Base-by-base conservation (phyloP, 768 basidiomycete species). In the Serendipita vermifera region DNA sequence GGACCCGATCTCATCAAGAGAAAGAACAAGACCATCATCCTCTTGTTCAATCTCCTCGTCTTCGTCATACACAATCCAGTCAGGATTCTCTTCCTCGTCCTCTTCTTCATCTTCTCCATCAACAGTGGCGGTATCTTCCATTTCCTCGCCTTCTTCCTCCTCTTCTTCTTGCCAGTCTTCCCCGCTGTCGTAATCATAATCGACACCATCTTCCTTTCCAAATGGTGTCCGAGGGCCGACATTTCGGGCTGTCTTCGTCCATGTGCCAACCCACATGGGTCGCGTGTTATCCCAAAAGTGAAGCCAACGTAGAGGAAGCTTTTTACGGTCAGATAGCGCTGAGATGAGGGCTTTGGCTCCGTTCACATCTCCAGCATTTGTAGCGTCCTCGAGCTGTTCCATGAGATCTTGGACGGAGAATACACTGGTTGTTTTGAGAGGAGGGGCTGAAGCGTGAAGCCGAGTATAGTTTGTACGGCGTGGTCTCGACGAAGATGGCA, bases 111-210 rank as follows among this genome's bases (percentile, higher is more conserved):
- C 83, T 11, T 75, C 82, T 14, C 87, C 87, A 3, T 85, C 82
- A 5, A 75, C 71, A 7, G 61, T 54, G 17, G 63, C 74, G 33
- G 70, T 71, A 38, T 73, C 73, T 5, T 83, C 78, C 55, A 87
- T 84, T 48, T 87, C 87, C 51, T 83, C 88, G 9, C 80, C 87
- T 22, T 83, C 88, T 2, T 76, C 78, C 11, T 73, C 75, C 20
- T 82, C 81, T 65, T 92, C 91, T 57, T 85, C 87, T 60, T 90
- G 89, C 96, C 96, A 98, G 62, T 98, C 96, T 62, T 83, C 90
- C 13, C 89, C 94, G 54, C 88, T 92, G 70, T 99, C 93, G 64
- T 93, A 89, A 3, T 78, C 77, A 66, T 98, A 99, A 68, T 98
- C 91, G 55, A 87, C 75, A 1, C 83, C 71, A 9, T 79, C 73